Base-by-base conservation (phyloP, 768 basidiomycete genomes). In the Boletus vermiculosoides region DNA sequence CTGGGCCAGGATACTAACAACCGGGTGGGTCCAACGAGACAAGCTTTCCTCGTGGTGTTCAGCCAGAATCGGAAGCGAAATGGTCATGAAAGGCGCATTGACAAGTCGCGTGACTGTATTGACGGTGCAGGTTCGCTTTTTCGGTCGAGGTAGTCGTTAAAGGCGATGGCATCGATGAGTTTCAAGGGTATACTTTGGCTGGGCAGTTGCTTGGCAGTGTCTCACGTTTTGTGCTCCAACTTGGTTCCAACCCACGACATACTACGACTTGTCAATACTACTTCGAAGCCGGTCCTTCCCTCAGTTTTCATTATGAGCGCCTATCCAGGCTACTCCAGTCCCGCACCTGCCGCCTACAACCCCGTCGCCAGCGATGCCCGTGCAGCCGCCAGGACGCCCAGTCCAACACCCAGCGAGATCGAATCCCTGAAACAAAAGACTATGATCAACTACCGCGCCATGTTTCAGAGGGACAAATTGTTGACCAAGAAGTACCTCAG, bases 361-460 rank as follows among this genome's bases (percentile, higher is more conserved):
- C 59, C 67, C 12, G 40, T 58, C 54, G 55, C 20, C 39, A 55
- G 49, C 37, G 56, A 63, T 55, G 64, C 10, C 20, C 67, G 71
- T 0, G 16, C 33, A 22, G 25, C 37, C 15, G 55, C 64, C 11
- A 75, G 83, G 34, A 86, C 85, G 5, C 85, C 85, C 15, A 85
- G 84, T 61, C 85, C 85, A 0, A 84, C 85, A 1, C 85, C 85
- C 7, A 85, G 83, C 64, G 85, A 87, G 70, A 65, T 64, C 37
- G 75, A 73, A 52, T 77, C 78, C 48, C 67, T 85, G 50, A 66
- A 72, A 1, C 65, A 66, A 47, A 76, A 65, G 5, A 67, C 75
- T 0, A 73, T 80, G 33, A 58, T 87, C 50, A 73, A 82, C 60
- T 81, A 77, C 74, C 77, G 76, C 41, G 59, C 72, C 5, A 37